These are phyloP conservation scores for Pseudodiploospora longispora DNA, from an alignment of 2,329 filamentous ascomycete genomes.

Conservation along the genomic window DNA sequence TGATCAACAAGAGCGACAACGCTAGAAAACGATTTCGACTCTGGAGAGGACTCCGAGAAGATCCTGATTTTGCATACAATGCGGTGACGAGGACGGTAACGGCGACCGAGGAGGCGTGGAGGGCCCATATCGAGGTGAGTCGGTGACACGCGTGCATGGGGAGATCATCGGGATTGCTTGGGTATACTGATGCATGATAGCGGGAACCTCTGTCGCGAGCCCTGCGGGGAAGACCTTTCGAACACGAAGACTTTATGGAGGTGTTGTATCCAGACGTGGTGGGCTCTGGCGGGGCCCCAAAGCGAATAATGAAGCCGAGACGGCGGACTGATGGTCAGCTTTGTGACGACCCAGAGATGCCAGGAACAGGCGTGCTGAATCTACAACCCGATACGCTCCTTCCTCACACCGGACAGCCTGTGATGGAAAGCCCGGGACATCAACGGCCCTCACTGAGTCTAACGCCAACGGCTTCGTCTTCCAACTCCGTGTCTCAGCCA, in stretches of 20 bases:
- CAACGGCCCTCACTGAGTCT: conserved; percentile 20
- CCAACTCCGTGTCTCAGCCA: conserved; percentile 14
- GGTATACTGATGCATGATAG: conserved; percentile 25
- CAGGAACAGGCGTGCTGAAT: conserved; percentile 39
- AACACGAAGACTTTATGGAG: conserved; percentile 54
- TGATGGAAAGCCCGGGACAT: conserved; percentile 18
- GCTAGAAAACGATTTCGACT: conserved; percentile 55
- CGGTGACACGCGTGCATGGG: neutral
- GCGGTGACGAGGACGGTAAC: conserved; percentile 41
- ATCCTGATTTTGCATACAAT: conserved; percentile 50
- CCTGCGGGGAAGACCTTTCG: conserved; percentile 48
- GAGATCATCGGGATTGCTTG: neutral
- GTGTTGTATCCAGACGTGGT: conserved; percentile 53
- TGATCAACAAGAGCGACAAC: conserved; percentile 58
- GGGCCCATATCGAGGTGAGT: conserved; percentile 47
- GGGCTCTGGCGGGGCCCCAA: conserved; percentile 51
- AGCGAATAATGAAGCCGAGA: conserved; percentile 49
- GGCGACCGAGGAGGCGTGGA: conserved; percentile 50
- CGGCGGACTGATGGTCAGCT: conserved; percentile 39
- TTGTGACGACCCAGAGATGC: conserved; percentile 39
- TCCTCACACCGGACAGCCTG: conserved; percentile 8
- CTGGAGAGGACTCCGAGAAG: conserved; percentile 50
- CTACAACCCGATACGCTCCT: conserved; percentile 29
- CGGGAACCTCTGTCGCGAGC: conserved; percentile 51
- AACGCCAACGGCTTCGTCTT: conserved; percentile 18